Conservation (phyloP, 768 basidiomycete species). For the Tylopilus rubrobrunneus region DNA sequence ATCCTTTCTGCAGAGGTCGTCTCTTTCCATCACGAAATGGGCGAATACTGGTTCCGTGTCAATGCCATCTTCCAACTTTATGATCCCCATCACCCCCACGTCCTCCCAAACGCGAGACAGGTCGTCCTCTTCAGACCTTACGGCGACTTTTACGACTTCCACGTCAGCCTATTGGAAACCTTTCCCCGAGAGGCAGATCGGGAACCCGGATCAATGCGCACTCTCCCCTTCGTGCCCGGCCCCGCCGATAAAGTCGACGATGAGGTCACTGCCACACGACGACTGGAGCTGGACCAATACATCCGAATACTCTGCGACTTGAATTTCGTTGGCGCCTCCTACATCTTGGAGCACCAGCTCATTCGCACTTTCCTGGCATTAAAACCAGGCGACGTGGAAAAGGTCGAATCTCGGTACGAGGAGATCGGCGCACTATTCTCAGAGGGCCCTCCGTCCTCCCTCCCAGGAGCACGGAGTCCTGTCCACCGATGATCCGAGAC, state of each 20-base stretch:
- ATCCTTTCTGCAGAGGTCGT: conserved; percentile 86
- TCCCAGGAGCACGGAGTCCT: conserved; percentile 30
- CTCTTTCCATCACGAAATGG: conserved; percentile 96
- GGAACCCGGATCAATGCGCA: conserved; percentile 57
- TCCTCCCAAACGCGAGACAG: conserved; percentile 64
- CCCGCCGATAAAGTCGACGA: conserved; percentile 84
- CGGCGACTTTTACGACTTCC: conserved; percentile 98
- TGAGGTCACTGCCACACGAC: conserved; percentile 72
- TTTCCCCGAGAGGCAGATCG: conserved; percentile 94
- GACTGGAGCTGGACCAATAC: conserved; percentile 86
- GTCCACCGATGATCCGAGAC: conserved; percentile 50
- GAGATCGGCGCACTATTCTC: conserved; percentile 56
- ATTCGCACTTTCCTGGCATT: conserved; percentile 80
- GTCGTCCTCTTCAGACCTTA: conserved; percentile 92
- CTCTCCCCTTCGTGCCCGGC: conserved; percentile 97
- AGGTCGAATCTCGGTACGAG: conserved; percentile 53
- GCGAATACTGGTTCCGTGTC: conserved; percentile 97
- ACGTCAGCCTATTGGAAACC: conserved; percentile 78
- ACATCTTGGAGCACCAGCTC: conserved; percentile 77
- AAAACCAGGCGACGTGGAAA: conserved; percentile 82
- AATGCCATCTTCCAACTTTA: conserved; percentile 88
- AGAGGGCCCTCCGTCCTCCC: conserved; percentile 33
- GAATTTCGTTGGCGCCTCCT: conserved; percentile 59
- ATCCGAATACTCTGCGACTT: conserved; percentile 76
- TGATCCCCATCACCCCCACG: conserved; percentile 49